phyloP scores from a whole-genome alignment of 2,329 filamentous ascomycete species.

The Beauveria asiatica region DNA sequence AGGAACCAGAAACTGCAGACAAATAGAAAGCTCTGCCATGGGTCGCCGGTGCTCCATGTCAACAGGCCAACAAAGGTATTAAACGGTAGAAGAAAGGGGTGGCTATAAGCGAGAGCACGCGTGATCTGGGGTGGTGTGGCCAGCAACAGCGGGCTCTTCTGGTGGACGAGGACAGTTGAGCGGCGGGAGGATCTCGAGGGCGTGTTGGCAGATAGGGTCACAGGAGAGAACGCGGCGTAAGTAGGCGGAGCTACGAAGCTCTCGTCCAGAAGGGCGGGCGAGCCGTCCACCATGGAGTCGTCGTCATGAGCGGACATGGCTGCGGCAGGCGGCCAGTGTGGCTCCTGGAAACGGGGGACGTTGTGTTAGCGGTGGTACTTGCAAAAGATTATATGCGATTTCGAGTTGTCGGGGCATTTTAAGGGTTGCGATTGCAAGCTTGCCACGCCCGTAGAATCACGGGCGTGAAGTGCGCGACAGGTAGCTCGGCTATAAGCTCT shows the following conservation, averaged over 20 bases:
- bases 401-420: not conserved
- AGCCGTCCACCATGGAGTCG: slow-evolving; percentile 18
- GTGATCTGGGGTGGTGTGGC: slow-evolving; percentile 94
- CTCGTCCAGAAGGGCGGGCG: slow-evolving; percentile 16
- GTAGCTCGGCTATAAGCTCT: slow-evolving; percentile 1
- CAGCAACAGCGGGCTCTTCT: slow-evolving; percentile 87
- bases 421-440: not conserved
- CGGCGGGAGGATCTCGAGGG: slow-evolving; percentile 57
- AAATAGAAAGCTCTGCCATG: slow-evolving; percentile 94
- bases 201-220: slow-evolving; percentile 61
- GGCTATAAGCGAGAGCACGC: slow-evolving; percentile 86
- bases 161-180: slow-evolving; percentile 89
- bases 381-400: not conserved
- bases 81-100: slow-evolving; percentile 83
- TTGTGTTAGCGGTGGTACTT: not conserved
- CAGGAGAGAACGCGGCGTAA: slow-evolving; percentile 82
- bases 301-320: slow-evolving; percentile 23
- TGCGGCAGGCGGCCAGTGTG: slow-evolving; percentile 7
- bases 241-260: slow-evolving; percentile 49
- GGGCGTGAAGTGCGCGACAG: not conserved
- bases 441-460: not conserved
- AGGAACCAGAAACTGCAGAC: slow-evolving; percentile 78
- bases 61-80: slow-evolving; percentile 79
- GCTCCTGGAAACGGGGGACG: not conserved
- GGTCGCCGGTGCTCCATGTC: slow-evolving; percentile 88